Conservation (phyloP, 768 basidiomycete genomes). For the Mrakia frigida region DNA sequence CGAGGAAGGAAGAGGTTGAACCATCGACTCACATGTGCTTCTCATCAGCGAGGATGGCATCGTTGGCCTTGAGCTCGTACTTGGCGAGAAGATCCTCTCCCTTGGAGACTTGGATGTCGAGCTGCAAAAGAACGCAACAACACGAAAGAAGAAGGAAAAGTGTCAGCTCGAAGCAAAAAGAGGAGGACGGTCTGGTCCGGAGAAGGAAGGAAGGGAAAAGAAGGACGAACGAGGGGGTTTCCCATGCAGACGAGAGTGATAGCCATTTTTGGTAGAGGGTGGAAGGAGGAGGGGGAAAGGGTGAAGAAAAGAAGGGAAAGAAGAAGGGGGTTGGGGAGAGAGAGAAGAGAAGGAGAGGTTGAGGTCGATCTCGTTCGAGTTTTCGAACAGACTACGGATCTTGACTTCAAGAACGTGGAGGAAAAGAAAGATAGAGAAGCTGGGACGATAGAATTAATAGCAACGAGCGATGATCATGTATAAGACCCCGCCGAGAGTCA, state of each 20-base stretch:
- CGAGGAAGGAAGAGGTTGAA: background rate
- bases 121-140: slow-evolving; percentile 33
- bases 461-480: too few species aligned
- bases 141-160: background rate
- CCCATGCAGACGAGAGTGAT: slow-evolving; percentile 73
- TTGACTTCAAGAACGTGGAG: too few species aligned
- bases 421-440: background rate
- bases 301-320: background rate
- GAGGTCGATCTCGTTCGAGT: background rate
- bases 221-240: slow-evolving; percentile 68
- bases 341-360: background rate
- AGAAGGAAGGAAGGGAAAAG: background rate
- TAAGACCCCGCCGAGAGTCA: too few species aligned
- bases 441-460: too few species aligned
- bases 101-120: slow-evolving; percentile 73
- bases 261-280: slow-evolving; percentile 2
- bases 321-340: background rate
- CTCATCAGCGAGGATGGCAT: slow-evolving; percentile 88
- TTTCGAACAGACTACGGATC: too few species aligned
- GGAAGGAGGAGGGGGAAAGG: background rate
- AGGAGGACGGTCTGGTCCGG: background rate
- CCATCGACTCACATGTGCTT: slow-evolving; percentile 60
- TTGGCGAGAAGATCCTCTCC: slow-evolving; percentile 80
- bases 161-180: background rate
- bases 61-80: slow-evolving; percentile 85